These are phyloP conservation scores for Colletotrichum lini DNA, from an alignment of 2,329 filamentous ascomycete genomes.

Conservation along the genomic window DNA sequence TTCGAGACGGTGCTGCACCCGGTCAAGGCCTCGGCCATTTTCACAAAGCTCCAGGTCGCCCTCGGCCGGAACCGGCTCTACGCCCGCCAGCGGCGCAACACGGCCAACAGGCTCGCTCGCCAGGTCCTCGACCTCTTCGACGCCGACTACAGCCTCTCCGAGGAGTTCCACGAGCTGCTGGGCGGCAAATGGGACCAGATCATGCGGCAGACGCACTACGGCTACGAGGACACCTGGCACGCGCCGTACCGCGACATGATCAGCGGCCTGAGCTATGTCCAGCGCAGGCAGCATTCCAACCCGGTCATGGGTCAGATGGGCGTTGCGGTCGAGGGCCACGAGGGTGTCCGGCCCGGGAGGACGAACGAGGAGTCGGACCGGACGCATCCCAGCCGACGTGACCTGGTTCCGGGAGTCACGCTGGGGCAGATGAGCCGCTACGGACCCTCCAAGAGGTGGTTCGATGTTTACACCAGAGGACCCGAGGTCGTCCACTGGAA, in stretches of 20 bases:
- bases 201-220: constrained; percentile 62
- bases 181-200: constrained; percentile 71
- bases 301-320: constrained; percentile 60
- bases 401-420: constrained; percentile 50
- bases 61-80: constrained; percentile 67
- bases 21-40: constrained; percentile 69
- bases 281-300: constrained; percentile 62
- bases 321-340: constrained; percentile 51
- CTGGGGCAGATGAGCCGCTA: constrained; percentile 51
- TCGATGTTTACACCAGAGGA: constrained; percentile 55
- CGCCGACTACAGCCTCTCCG: constrained; percentile 63
- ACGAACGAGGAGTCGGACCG: constrained; percentile 69
- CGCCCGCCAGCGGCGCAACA: constrained; percentile 69
- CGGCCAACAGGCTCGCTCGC: constrained; percentile 64
- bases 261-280: constrained; percentile 67
- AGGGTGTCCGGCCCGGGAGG: constrained; percentile 53
- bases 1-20: constrained; percentile 75
- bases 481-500: constrained; percentile 50
- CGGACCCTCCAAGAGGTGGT: constrained; percentile 50
- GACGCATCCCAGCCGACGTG: constrained; percentile 57
- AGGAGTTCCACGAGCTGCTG: constrained; percentile 65
- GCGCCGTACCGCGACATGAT: constrained; percentile 70
- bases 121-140: constrained; percentile 65
- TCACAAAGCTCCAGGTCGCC: constrained; percentile 63
- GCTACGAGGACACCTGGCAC: constrained; percentile 71